phyloP scores from a whole-genome alignment of 495 filamentous ascomycete species.

The Penicillium paradoxum region DNA sequence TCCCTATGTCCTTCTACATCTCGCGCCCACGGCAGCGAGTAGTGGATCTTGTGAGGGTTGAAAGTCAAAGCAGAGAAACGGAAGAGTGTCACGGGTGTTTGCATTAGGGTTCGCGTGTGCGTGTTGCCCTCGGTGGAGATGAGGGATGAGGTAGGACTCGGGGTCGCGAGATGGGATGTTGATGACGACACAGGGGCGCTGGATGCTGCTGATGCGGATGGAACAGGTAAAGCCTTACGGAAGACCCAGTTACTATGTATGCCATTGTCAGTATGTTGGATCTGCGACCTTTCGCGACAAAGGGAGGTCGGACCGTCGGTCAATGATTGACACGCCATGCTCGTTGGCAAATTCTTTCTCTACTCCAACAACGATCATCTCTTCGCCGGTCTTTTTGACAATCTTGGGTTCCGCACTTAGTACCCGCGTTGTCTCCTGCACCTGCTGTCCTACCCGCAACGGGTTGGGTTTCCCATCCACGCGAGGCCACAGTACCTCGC shows the following conservation, averaged over 20 bases:
- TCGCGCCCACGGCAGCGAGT: slow-evolving; percentile 54
- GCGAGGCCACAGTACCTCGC: slow-evolving; percentile 50
- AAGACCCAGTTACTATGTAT: slow-evolving; percentile 55
- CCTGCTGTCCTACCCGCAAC: slow-evolving; percentile 49
- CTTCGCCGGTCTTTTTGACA: slow-evolving; percentile 49
- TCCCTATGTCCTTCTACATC: slow-evolving; percentile 56
- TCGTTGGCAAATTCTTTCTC: slow-evolving; percentile 54
- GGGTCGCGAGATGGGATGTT: slow-evolving; percentile 18
- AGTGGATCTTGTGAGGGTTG: slow-evolving; percentile 71
- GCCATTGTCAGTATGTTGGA: background rate
- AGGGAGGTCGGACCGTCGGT: slow-evolving; percentile 40
- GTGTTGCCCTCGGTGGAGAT: slow-evolving; percentile 26
- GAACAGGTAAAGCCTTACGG: slow-evolving; percentile 40
- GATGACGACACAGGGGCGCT: slow-evolving; percentile 3
- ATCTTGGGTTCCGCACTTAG: slow-evolving; percentile 48
- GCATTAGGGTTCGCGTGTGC: slow-evolving; percentile 42
- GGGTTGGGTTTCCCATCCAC: slow-evolving; percentile 31
- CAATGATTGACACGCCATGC: slow-evolving; percentile 47
- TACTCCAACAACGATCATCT: slow-evolving; percentile 63
- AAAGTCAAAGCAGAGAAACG: slow-evolving; percentile 70
- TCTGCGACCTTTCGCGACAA: background rate
- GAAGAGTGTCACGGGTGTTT: slow-evolving; percentile 57
- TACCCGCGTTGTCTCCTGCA: slow-evolving; percentile 54
- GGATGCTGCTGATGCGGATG: slow-evolving; percentile 14
- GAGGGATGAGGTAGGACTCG: slow-evolving; percentile 18